Evolutionary conservation across 2,329 filamentous ascomycete genomes (phyloP), one percentile per base, ranked within the genome.

Genomic region (Didymella glomerata): DNA sequence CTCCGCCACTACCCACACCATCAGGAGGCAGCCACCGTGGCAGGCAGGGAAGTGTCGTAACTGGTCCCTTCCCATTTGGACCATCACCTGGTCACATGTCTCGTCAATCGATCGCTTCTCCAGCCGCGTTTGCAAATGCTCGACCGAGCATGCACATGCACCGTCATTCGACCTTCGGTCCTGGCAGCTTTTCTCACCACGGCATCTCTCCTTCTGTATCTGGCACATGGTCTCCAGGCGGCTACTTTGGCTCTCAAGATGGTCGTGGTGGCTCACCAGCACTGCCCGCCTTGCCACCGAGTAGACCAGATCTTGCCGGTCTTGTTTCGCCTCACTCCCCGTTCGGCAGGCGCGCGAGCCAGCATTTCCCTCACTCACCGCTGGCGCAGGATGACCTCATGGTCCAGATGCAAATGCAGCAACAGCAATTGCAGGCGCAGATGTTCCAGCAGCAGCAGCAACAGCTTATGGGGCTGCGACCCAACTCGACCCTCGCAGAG

Each of bases 1-100:
- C 93, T 22, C 93, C 94, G 10, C 92, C 93, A 1, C 79, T 96
- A 25, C 91, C 91, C 20, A 88, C 92, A 0, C 88, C 88, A 0
- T 96, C 93, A 28, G 90, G 88, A 13, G 87, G 86, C 30, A 94
- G 91, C 78, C 90, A 87, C 63, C 87, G 87, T 45, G 77, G 82
- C 32, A 80, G 84, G 45, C 81, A 86, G 57, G 85, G 85, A 72
- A 73, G 79, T 82, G 82, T 77, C 64, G 88, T 88, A 68, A 84
- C 82, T 42, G 65, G 20, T 79, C 82, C 34, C 88, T 93, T 75
- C 32, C 83, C 87, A 4, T 83, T 86, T 36, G 84, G 74, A 25
- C 77, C 72, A 28, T 86, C 65, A 75, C 86, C 69, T 80, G 85
- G 50, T 78, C 86, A 66, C 84, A 89, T 45, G 83, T 85, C 50